phyloP scores from a whole-genome alignment of 1,284 basidiomycete species.

The Cryptococcus amylolentus region DNA sequence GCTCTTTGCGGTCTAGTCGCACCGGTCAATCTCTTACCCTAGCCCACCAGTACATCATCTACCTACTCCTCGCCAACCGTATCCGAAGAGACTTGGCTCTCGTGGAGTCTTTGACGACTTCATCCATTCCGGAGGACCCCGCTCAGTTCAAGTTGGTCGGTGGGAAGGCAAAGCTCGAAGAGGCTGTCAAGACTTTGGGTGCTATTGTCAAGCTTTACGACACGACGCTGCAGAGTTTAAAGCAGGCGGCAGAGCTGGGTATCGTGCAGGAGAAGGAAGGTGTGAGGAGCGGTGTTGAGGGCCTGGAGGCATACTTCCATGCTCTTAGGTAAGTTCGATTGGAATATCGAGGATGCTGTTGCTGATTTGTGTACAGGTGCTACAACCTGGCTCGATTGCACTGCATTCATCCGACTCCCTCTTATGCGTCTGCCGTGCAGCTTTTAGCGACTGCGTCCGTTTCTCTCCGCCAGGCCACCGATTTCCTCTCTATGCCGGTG shows the following conservation, averaged over 20 bases:
- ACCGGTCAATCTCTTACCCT: constrained; percentile 59
- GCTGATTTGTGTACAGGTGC: constrained; percentile 21
- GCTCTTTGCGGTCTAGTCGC: constrained; percentile 34
- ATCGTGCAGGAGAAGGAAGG: constrained; percentile 85
- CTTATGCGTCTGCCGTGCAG: constrained; percentile 41
- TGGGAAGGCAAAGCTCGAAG: constrained; percentile 50
- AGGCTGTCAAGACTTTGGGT: constrained; percentile 61
- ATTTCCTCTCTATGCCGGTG: constrained; percentile 26
- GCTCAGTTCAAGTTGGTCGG: constrained; percentile 37
- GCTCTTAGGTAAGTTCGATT: constrained; percentile 59
- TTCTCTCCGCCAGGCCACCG: constrained; percentile 26
- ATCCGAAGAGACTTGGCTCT: constrained; percentile 85
- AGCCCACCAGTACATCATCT: constrained; percentile 78
- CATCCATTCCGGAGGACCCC: constrained; percentile 36
- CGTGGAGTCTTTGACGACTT: constrained; percentile 59
- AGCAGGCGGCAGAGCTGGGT: constrained; percentile 73
- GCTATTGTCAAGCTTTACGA: constrained; percentile 84
- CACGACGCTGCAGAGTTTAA: constrained; percentile 74
- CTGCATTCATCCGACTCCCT: constrained; percentile 44
- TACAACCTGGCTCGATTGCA: constrained; percentile 47
- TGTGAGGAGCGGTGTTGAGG: constrained; percentile 70
- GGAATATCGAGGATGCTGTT: not conserved
- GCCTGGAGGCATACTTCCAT: constrained; percentile 67
- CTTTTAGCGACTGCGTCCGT: constrained; percentile 34
- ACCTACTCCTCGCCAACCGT: constrained; percentile 77